phyloP scores from a whole-genome alignment of 2,329 filamentous ascomycete genomes.

The Talaromyces sp. region DNA sequence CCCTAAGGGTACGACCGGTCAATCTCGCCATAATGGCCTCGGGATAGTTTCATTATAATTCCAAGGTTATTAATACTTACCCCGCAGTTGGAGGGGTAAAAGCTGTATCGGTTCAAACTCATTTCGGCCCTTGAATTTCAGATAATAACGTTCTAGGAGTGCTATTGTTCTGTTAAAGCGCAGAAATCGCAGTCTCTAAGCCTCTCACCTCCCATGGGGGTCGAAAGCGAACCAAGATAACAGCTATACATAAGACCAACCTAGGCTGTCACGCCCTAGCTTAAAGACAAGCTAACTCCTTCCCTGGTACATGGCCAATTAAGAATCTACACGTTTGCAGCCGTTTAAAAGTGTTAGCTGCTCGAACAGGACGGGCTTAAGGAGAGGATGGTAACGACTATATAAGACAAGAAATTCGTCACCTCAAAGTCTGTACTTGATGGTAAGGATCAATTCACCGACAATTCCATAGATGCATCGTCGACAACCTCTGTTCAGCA shows the following conservation, averaged over 20 bases:
- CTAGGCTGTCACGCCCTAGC: neutral
- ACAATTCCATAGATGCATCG: neutral
- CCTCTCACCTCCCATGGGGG: neutral
- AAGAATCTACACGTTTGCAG: too few relatives aligned
- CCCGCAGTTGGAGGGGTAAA: slow-evolving; percentile 1
- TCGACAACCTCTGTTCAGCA: neutral
- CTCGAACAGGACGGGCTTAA: neutral
- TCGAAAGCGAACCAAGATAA: neutral
- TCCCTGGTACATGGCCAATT: too few relatives aligned
- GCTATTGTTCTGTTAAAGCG: neutral
- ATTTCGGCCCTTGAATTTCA: too few relatives aligned
- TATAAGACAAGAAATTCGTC: too few relatives aligned
- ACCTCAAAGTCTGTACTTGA: too few relatives aligned
- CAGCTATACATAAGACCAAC: neutral
- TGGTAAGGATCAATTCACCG: too few relatives aligned
- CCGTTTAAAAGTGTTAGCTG: neutral
- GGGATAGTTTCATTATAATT: neutral
- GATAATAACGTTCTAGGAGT: too few relatives aligned
- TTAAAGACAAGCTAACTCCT: neutral
- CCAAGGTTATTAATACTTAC: neutral
- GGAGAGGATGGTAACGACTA: neutral
- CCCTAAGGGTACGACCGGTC: neutral
- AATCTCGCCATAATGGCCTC: neutral
- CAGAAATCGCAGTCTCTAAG: neutral
- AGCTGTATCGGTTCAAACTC: too few relatives aligned